Conservation (phyloP, 2,329 filamentous ascomycete species). For the Colletotrichum gigasporum region DNA sequence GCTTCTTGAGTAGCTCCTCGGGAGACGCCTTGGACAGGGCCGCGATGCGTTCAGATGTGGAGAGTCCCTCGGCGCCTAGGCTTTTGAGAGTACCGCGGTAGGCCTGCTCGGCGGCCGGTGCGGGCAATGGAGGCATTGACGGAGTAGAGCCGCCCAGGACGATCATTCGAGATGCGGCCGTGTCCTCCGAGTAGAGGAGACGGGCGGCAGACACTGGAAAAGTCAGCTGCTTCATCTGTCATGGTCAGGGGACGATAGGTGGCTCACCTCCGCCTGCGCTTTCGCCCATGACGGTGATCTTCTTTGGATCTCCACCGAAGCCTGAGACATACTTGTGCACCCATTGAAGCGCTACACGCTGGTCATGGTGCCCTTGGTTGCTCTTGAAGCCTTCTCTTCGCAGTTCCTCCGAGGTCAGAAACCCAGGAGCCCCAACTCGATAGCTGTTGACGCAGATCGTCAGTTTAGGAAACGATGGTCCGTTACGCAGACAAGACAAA, state of each 20-base stretch:
- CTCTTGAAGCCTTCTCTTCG: slow-evolving; percentile 52
- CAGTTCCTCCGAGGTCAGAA: slow-evolving; percentile 58
- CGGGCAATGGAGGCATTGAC: background rate
- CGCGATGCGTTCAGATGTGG: background rate
- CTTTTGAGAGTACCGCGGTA: background rate
- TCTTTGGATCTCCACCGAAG: slow-evolving; percentile 45
- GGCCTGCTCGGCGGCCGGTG: background rate
- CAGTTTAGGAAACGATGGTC: background rate
- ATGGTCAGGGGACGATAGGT: no score
- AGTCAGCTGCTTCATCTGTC: no score
- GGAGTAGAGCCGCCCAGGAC: background rate
- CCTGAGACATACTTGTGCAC: slow-evolving; percentile 42
- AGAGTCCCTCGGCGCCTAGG: background rate
- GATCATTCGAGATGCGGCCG: background rate
- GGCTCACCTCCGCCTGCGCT: slow-evolving; percentile 56
- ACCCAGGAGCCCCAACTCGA: slow-evolving; percentile 53
- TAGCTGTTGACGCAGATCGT: slow-evolving; percentile 47
- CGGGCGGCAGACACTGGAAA: background rate
- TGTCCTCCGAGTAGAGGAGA: background rate
- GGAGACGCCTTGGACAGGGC: background rate
- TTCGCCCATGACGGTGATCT: slow-evolving; percentile 51
- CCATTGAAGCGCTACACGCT: slow-evolving; percentile 44
- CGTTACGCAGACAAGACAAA: slow-evolving; percentile 33
- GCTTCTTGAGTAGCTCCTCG: background rate
- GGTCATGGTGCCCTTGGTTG: slow-evolving; percentile 55